Conservation (phyloP, 768 basidiomycete genomes). For the Dictyophora rubrovolvata region DNA sequence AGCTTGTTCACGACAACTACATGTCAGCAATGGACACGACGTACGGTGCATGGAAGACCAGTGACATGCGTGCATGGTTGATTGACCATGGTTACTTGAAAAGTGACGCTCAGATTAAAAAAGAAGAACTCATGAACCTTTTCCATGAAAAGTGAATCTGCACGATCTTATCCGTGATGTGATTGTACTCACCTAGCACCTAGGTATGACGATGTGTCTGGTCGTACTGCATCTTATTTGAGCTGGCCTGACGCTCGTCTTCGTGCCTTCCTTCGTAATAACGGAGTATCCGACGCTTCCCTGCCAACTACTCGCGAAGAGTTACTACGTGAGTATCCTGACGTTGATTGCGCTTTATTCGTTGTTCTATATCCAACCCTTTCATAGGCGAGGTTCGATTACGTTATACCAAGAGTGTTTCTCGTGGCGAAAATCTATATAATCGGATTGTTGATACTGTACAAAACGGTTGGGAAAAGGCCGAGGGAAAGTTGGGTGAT, state of each 20-base stretch:
- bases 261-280: conserved; percentile 76
- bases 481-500: conserved; percentile 62
- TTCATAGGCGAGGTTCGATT: conserved; percentile 62
- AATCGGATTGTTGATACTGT: conserved; percentile 56
- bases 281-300: conserved; percentile 59
- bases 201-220: conserved; percentile 44
- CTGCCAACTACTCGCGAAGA: conserved; percentile 59
- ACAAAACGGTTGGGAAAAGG: conserved; percentile 54
- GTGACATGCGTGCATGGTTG: conserved; percentile 63
- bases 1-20: conserved; percentile 72
- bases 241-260: conserved; percentile 91
- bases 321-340: conserved; percentile 53
- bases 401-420: conserved; percentile 62
- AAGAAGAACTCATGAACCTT: conserved; percentile 65
- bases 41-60: conserved; percentile 64
- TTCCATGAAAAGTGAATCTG: conserved; percentile 56
- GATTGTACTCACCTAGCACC: conserved; percentile 3
- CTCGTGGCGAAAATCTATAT: conserved; percentile 46
- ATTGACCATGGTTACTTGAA: conserved; percentile 59
- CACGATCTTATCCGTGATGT: not conserved
- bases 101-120: conserved; percentile 45
- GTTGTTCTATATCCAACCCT: not conserved
- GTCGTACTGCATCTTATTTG: conserved; percentile 53
- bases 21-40: conserved; percentile 45
- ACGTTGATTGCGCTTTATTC: not conserved